Evolutionary conservation across 2,329 filamentous ascomycete species (phyloP).

Genomic region (Bimuria novae-zelandiae): DNA sequence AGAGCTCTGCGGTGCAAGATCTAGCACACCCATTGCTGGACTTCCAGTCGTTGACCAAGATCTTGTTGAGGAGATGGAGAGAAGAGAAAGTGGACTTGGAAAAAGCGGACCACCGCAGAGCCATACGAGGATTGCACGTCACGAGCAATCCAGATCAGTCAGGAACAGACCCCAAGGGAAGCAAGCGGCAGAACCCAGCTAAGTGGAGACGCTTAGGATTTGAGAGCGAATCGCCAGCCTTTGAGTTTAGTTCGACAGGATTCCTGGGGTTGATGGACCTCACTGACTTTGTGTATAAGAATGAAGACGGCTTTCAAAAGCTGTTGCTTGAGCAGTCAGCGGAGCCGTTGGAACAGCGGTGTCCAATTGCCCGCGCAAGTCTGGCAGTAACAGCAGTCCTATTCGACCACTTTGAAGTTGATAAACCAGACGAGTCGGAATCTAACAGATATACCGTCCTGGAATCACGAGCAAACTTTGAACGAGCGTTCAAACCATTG

Average conservation of each 20-base stretch:
- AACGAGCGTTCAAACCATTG: constrained; percentile 83
- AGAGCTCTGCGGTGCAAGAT: constrained; percentile 89
- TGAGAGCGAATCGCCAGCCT: constrained; percentile 82
- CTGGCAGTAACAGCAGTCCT: constrained; percentile 84
- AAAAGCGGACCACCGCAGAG: constrained; percentile 82
- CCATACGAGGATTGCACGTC: constrained; percentile 82
- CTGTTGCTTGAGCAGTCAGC: constrained; percentile 85
- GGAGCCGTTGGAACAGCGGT: constrained; percentile 71
- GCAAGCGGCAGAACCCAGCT: constrained; percentile 77
- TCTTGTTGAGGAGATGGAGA: constrained; percentile 84
- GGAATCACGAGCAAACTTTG: constrained; percentile 77
- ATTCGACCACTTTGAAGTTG: constrained; percentile 95
- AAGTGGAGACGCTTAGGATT: constrained; percentile 95
- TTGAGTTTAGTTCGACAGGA: constrained; percentile 83
- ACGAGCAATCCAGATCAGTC: constrained; percentile 73
- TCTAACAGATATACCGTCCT: constrained; percentile 73
- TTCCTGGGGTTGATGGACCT: constrained; percentile 98
- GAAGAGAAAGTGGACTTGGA: constrained; percentile 85
- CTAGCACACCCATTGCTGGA: constrained; percentile 87
- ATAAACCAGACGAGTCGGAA: constrained; percentile 80
- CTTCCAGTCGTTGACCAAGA: constrained; percentile 89
- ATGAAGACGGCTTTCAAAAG: constrained; percentile 92
- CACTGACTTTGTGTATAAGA: constrained; percentile 88
- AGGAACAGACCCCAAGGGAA: constrained; percentile 53
- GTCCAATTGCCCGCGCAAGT: constrained; percentile 85